A percentile compares a stretch with the other conserved stretches of the same genome.
These are phyloP conservation scores for Penicillium desertorum DNA, from an alignment of 495 filamentous ascomycete genomes.

Conservation along the genomic window DNA sequence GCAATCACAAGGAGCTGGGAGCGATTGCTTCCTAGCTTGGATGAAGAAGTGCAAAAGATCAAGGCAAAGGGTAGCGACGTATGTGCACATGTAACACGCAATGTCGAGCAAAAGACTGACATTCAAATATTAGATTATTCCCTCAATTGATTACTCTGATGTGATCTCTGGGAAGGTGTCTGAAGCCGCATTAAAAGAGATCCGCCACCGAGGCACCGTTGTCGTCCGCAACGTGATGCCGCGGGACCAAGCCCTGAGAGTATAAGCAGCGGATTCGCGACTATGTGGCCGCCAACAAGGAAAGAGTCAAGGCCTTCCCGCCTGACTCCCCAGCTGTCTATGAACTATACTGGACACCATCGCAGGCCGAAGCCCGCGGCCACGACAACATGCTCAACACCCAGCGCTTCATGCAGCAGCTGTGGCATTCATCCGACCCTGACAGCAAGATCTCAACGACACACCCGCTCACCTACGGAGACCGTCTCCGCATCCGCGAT, in stretches of 20 bases:
- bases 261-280: conserved; percentile 51
- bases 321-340: conserved; percentile 70
- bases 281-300: conserved; percentile 59
- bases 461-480: conserved; percentile 73
- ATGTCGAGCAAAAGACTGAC: conserved; percentile 11
- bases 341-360: conserved; percentile 84
- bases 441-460: conserved; percentile 60
- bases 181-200: conserved; percentile 49
- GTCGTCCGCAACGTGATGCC: conserved; percentile 64
- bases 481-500: conserved; percentile 70
- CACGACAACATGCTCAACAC: conserved; percentile 69
- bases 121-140: conserved; percentile 48
- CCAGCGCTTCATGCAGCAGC: conserved; percentile 69
- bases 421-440: conserved; percentile 69
- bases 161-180: conserved; percentile 47
- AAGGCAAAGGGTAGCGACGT: conserved; percentile 52
- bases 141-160: conserved; percentile 57
- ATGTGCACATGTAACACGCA: conserved; percentile 14
- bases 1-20: conserved; percentile 65
- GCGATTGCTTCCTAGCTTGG: conserved; percentile 61
- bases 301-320: conserved; percentile 52
- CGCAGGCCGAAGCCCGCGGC: conserved; percentile 70
- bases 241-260: conserved; percentile 54
- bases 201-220: conserved; percentile 61
- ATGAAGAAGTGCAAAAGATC: conserved; percentile 46